phyloP scores from a whole-genome alignment of 2,329 filamentous ascomycete species.

The Colletotrichum sp. region DNA sequence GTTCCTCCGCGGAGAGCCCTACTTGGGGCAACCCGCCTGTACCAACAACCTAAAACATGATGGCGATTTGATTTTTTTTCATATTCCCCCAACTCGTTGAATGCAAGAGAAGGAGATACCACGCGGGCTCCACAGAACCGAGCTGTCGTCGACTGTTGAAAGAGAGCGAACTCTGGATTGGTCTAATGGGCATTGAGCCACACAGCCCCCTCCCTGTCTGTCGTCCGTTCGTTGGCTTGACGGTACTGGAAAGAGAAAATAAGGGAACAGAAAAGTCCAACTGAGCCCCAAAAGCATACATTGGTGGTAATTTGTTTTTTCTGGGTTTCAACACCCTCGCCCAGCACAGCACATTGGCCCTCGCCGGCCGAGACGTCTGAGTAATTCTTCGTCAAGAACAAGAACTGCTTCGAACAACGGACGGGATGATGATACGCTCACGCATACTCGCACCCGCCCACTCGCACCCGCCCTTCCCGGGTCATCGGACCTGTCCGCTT shows the following conservation, averaged over 20 bases:
- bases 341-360: background rate
- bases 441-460: background rate
- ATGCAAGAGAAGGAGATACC: slow-evolving; percentile 32
- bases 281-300: slow-evolving; percentile 11
- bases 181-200: background rate
- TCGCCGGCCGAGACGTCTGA: background rate
- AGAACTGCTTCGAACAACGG: background rate
- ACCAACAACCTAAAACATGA: slow-evolving; percentile 10
- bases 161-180: background rate
- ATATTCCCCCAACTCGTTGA: slow-evolving; percentile 13
- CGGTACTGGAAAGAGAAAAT: background rate
- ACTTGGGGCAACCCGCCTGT: background rate
- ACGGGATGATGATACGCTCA: background rate
- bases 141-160: slow-evolving; percentile 18
- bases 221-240: background rate
- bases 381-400: background rate
- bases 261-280: background rate
- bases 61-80: slow-evolving; percentile 18
- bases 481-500: background rate
- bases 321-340: background rate
- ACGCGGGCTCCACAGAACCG: slow-evolving; percentile 33
- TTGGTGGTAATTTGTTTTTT: slow-evolving; percentile 6
- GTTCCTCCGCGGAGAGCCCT: background rate
- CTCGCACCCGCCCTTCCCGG: background rate
- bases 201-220: background rate